Evolutionary conservation across 2,329 filamentous ascomycete species (phyloP), one percentile per base, ranked within the genome.

Genomic region (Microdochium trichocladiopsis): DNA sequence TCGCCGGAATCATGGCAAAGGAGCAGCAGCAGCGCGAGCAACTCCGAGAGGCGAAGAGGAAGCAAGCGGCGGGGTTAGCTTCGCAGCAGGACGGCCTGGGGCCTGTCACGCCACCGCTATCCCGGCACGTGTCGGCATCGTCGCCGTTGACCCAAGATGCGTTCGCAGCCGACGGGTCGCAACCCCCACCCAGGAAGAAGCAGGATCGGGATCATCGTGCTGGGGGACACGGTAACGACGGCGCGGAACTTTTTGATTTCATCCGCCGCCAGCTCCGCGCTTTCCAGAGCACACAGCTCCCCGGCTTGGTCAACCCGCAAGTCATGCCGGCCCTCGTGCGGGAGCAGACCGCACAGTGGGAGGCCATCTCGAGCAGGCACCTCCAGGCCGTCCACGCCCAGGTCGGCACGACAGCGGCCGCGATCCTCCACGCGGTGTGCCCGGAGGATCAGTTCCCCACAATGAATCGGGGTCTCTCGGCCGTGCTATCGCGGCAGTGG

Each of bases 271-370:
- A 66, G 24, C 58, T 71, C 3, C 22, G 33, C 0, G 50, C 55
- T 0, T 68, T 65, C 28, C 60, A 64, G 25, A 62, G 61, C 2
- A 63, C 58, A 14, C 61, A 68, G 8, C 64, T 71, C 0, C 60
- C 63, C 0, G 67, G 67, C 0, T 55, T 71, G 8, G 43, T 66
- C 12, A 68, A 71, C 47, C 65, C 67, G 0, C 57, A 62, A 0
- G 59, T 69, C 1, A 60, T 68, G 18, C 58, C 56, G 2, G 56
- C 56, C 0, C 59, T 72, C 4, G 69, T 65, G 47, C 56, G 53
- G 22, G 55, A 56, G 23, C 68, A 71, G 47, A 66, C 68, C 0
- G 47, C 54, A 3, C 61, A 63, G n/a, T 72, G 69, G 69, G 43
- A 56, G 1, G 24, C 10, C 0, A 56, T 70, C 1, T 60, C 64